Percentiles rank a stretch among this genome's conserved stretches.
Conservation (phyloP, 73 alveolate species). For the Uronychia binucleata region DNA sequence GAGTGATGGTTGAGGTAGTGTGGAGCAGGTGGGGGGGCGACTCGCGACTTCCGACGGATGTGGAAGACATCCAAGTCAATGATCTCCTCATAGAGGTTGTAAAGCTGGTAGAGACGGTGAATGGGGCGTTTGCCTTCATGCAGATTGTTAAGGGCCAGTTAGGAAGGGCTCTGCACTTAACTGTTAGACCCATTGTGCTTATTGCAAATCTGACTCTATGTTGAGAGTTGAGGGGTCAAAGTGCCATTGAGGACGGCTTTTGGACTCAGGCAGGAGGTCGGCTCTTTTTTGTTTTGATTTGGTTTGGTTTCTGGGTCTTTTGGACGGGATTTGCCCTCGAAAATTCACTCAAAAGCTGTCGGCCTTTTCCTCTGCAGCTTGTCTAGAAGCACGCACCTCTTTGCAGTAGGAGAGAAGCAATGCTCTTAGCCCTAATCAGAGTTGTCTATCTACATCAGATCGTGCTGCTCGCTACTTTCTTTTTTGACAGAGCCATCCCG, state of each 20-base stretch:
- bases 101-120: neutral
- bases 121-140: neutral
- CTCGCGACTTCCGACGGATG: neutral
- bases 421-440: no score
- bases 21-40: no score
- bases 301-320: neutral
- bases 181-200: neutral
- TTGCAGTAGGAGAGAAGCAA: no score
- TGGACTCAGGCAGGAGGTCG: neutral
- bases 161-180: neutral
- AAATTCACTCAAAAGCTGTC: no score
- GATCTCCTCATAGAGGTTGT: neutral
- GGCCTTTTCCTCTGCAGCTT: no score
- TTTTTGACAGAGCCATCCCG: no score
- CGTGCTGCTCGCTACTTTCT: no score
- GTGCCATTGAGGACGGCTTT: no score
- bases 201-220: no score
- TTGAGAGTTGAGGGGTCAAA: neutral
- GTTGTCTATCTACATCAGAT: no score
- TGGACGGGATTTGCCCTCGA: neutral
- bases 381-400: no score
- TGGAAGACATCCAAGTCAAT: neutral
- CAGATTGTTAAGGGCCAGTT: neutral
- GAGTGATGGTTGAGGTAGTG: no score
- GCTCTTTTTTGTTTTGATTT: neutral